Evolutionary conservation across 164 flowering plant species (phyloP), one percentile per base, ranked within the genome.

Genomic region (Vitis rupestris): DNA sequence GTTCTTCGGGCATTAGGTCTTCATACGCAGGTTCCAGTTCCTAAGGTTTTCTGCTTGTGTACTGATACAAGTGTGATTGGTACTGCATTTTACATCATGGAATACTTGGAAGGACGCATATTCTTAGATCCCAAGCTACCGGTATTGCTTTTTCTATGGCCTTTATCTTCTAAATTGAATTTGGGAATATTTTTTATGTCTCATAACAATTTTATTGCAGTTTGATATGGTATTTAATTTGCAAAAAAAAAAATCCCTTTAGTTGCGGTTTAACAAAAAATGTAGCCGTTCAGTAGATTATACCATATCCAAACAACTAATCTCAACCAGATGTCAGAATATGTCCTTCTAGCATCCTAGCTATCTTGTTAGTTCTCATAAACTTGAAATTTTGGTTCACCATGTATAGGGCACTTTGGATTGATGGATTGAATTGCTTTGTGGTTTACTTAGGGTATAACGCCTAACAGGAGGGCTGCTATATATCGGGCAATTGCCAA

Each of bases 41-140:
- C 98, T 23, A 90, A 82, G 64, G 98, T 87, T n/a, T 89, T 86
- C 73, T 95, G 97, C 72, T 74, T 93, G 74, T 95, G 98, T 76
- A 85, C 80, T 23, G 97, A 95, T 76, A 70, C 88, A 4, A 82
- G 78, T 69, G 84, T 93, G 12, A 89, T 93, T 70, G 98, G 99
- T 74, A 89, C 99, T 70, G 74, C 90, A 17, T 95, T 95, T 82
- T 93, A 95, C 83, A 82, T 95, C 64, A 95, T 93, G 99, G 98
- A 95, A 83, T 95, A 74, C 67, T 74, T 95, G 82, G 94, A 95
- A 52, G 98, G 98, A 12, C 94, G 97, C 53, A 85, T 95, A 61
- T 93, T 83, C 75, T 29, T 89, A 7, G 91, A 95, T 74, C 86
- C 93, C 9, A 79, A 68, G 73, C 82, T 95, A 27, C 97, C 94